These are phyloP conservation scores for Sporothrix protearum DNA, from an alignment of 2,329 filamentous ascomycete species.

Conservation along the genomic window DNA sequence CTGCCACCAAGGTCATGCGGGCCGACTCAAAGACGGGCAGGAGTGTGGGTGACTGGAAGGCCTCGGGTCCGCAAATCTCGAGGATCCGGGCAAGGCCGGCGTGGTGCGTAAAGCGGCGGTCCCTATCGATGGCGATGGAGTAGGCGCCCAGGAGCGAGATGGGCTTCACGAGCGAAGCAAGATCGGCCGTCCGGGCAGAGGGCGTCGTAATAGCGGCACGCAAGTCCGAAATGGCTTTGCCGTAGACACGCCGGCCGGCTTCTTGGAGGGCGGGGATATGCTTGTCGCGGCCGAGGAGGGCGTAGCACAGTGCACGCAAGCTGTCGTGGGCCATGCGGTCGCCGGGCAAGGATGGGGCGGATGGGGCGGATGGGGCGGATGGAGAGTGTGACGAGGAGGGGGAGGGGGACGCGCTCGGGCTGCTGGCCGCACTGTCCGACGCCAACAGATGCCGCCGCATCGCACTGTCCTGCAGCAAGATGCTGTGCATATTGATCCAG, in stretches of 20 bases:
- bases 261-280: conserved; percentile 24
- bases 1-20: conserved; percentile 31
- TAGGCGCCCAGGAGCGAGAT: conserved; percentile 29
- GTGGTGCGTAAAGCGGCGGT: conserved; percentile 32
- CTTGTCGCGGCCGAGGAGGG: conserved; percentile 29
- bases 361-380: background rate
- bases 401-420: background rate
- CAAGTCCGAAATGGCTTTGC: conserved; percentile 23
- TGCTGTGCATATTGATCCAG: conserved; percentile 34
- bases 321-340: conserved; percentile 27
- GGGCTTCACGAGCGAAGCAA: conserved; percentile 28
- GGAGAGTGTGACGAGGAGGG: background rate
- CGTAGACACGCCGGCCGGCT: conserved; percentile 24
- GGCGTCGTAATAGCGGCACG: conserved; percentile 19
- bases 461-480: conserved; percentile 30
- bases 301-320: conserved; percentile 29
- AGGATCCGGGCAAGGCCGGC: conserved; percentile 32
- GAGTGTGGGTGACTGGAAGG: conserved; percentile 30
- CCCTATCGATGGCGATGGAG: conserved; percentile 30
- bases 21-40: conserved; percentile 32
- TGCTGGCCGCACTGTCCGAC: conserved; percentile 18
- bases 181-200: conserved; percentile 18
- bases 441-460: conserved; percentile 27
- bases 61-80: conserved; percentile 31
- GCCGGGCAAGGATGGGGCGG: background rate